Percentiles rank a stretch among this genome's conserved stretches.
Conservation (phyloP, 495 filamentous ascomycete genomes). For the Aspergillus sparsus region DNA sequence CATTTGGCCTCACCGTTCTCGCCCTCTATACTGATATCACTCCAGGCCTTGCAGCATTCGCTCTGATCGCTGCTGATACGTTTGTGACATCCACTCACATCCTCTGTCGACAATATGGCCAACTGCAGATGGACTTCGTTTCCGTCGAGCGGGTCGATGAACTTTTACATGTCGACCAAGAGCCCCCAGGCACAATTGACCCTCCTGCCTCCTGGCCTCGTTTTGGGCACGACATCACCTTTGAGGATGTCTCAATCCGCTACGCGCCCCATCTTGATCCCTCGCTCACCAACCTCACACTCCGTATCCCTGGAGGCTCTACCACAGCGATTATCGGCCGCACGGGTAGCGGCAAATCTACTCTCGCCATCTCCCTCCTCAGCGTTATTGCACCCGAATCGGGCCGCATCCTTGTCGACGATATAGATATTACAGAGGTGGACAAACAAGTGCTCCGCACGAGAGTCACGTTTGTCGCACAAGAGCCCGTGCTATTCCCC, state of each 20-base stretch:
- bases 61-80: constrained; percentile 48
- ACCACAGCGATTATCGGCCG: constrained; percentile 66
- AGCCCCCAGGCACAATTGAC: constrained; percentile 60
- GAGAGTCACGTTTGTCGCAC: constrained; percentile 62
- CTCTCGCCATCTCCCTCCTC: constrained; percentile 63
- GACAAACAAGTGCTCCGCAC: constrained; percentile 60
- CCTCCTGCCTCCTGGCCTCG: constrained; percentile 78
- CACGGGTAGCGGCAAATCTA: constrained; percentile 68
- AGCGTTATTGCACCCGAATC: constrained; percentile 54
- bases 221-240: constrained; percentile 67
- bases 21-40: constrained; percentile 69
- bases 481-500: constrained; percentile 65
- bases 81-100: constrained; percentile 67
- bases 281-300: constrained; percentile 61
- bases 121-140: constrained; percentile 87
- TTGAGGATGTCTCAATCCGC: constrained; percentile 72
- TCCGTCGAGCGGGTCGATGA: constrained; percentile 83
- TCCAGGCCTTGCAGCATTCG: constrained; percentile 75
- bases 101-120: constrained; percentile 73
- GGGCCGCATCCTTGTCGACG: constrained; percentile 60
- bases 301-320: constrained; percentile 71
- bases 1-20: constrained; percentile 67
- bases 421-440: constrained; percentile 60
- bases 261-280: constrained; percentile 77
- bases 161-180: constrained; percentile 71